Conservation (phyloP, 305 asterid genomes). For the Andrographis paniculata region DNA sequence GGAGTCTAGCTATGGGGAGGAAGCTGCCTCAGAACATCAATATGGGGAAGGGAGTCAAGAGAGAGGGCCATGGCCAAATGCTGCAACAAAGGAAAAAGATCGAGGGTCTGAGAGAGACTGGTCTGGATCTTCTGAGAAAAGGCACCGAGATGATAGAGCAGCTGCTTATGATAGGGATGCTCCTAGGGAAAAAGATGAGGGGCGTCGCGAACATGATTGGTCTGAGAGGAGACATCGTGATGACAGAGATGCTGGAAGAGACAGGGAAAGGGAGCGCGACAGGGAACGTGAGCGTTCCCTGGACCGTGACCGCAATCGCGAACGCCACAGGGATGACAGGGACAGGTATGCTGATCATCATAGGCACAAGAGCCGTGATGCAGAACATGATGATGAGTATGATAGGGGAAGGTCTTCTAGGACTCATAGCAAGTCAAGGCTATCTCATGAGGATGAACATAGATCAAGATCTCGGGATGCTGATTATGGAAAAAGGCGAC, state of each 20-base stretch:
- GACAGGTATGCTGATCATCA: slow-evolving; percentile 55
- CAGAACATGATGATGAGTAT: slow-evolving; percentile 54
- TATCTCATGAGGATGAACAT: slow-evolving; percentile 49
- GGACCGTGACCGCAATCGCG: slow-evolving; percentile 35
- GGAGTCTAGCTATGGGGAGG: slow-evolving; percentile 73
- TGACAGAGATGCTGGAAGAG: slow-evolving; percentile 52
- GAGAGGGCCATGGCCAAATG: slow-evolving; percentile 47
- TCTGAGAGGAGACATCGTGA: slow-evolving; percentile 53
- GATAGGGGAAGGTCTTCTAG: slow-evolving; percentile 69
- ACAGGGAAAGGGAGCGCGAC: slow-evolving; percentile 48
- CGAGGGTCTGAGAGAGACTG: slow-evolving; percentile 71
- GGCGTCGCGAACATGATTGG: slow-evolving; percentile 49
- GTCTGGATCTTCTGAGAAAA: slow-evolving; percentile 77
- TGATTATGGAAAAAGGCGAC: slow-evolving; percentile 65
- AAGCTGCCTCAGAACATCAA: slow-evolving; percentile 64
- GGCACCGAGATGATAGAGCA: slow-evolving; percentile 65
- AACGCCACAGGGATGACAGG: slow-evolving; percentile 54
- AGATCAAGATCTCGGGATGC: slow-evolving; percentile 69
- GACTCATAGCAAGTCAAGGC: slow-evolving; percentile 53
- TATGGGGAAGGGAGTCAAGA: slow-evolving; percentile 65
- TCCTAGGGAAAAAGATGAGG: slow-evolving; percentile 43
- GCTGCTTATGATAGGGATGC: slow-evolving; percentile 48
- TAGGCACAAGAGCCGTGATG: slow-evolving; percentile 47
- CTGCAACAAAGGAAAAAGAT: slow-evolving; percentile 62
- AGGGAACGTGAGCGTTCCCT: slow-evolving; percentile 55